These are phyloP conservation scores for Verruconis gallopava DNA, from an alignment of 2,329 filamentous ascomycete species.

Conservation along the genomic window DNA sequence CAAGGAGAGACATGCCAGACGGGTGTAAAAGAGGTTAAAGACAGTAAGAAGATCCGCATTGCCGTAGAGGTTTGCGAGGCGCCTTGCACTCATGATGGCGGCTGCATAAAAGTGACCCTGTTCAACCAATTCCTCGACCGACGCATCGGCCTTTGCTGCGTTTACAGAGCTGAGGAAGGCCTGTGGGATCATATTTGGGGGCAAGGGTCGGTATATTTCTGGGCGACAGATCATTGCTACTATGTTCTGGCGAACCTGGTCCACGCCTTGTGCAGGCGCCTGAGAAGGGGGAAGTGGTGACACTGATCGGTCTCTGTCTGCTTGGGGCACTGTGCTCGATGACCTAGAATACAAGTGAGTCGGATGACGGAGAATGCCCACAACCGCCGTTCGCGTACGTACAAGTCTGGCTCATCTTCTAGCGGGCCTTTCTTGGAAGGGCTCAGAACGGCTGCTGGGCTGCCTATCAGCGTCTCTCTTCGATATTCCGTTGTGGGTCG, in stretches of 20 bases:
- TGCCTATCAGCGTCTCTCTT: too few relatives aligned
- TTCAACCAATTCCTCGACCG: conserved; percentile 63
- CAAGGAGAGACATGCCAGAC: conserved; percentile 69
- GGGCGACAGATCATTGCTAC: background rate
- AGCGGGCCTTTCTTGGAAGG: conserved; percentile 68
- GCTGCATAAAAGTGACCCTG: conserved; percentile 48
- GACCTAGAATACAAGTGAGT: background rate
- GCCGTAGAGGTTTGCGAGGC: conserved; percentile 24
- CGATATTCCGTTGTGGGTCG: too few relatives aligned
- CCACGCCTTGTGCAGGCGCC: background rate
- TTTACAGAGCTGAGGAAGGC: conserved; percentile 58
- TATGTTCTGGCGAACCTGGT: conserved; percentile 13
- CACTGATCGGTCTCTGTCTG: background rate
- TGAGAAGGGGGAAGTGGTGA: background rate
- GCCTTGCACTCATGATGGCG: conserved; percentile 26
- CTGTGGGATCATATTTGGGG: conserved; percentile 32
- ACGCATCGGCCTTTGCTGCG: conserved; percentile 47
- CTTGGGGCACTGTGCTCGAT: background rate
- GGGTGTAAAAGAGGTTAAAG: conserved; percentile 66
- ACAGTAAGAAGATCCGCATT: conserved; percentile 49
- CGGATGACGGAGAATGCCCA: too few relatives aligned
- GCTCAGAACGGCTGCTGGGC: conserved; percentile 45
- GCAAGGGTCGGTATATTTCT: conserved; percentile 4
- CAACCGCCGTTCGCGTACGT: too few relatives aligned
- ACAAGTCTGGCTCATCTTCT: conserved; percentile 40